Evolutionary conservation across 306 rosid species (phyloP).

Genomic region (Quercus berberidifolia): DNA sequence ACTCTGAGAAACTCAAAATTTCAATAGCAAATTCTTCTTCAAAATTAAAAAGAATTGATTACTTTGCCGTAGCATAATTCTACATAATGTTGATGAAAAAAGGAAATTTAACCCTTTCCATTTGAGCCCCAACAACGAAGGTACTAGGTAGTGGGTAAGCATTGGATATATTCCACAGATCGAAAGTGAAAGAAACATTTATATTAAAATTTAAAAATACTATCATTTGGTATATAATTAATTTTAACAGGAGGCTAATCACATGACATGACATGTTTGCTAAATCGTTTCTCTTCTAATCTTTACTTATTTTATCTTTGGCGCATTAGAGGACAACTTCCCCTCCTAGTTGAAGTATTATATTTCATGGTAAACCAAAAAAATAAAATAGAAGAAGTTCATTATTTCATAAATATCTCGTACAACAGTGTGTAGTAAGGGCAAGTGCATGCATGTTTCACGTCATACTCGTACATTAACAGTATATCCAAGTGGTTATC

Average conservation of each 20-base stretch:
- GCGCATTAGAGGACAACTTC: conserved; percentile 19
- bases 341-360: conserved; percentile 16
- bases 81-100: no score
- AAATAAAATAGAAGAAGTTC: neutral
- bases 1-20: no score
- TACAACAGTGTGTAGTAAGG: no score
- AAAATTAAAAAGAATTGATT: no score
- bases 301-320: neutral
- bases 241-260: neutral
- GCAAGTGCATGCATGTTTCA: no score
- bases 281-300: neutral
- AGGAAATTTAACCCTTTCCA: no score
- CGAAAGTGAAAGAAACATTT: neutral
- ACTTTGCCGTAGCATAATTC: no score
- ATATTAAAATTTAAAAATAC: neutral
- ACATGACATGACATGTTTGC: neutral
- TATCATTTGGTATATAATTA: neutral
- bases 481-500: no score
- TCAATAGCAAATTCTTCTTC: no score
- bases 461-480: no score
- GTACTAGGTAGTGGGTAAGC: neutral
- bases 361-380: neutral
- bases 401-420: no score
- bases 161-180: neutral
- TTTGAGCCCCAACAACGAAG: no score